Evolutionary conservation across 164 flowering plant species (phyloP).

Genomic region (Liriodendron chinense): DNA sequence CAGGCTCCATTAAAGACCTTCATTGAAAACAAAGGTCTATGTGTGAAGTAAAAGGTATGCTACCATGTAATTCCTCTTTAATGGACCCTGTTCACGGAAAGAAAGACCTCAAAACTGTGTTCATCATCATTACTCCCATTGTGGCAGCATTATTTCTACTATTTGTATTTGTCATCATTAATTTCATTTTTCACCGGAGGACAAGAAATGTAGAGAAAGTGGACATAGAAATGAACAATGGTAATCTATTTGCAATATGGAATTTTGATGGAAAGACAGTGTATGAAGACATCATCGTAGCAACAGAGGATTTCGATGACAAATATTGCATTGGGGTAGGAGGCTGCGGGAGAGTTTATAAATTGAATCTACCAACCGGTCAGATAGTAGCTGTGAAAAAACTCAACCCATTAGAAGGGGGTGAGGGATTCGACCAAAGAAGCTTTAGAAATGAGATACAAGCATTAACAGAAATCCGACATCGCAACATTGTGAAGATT

Average conservation of each 20-base stretch:
- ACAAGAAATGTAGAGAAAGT: not conserved
- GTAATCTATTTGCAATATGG: slow-evolving; percentile 8
- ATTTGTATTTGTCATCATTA: not conserved
- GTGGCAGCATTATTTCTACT: not conserved
- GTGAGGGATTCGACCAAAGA: slow-evolving; percentile 8
- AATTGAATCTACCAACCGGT: slow-evolving; percentile 9
- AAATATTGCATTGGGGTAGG: slow-evolving; percentile 15
- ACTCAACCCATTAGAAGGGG: slow-evolving; percentile 31
- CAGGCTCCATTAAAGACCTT: slow-evolving; percentile 5
- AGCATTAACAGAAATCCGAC: slow-evolving; percentile 44
- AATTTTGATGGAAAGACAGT: slow-evolving; percentile 4
- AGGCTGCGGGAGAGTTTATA: slow-evolving; percentile 16
- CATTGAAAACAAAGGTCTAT: slow-evolving; percentile 26
- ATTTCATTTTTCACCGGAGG: not conserved
- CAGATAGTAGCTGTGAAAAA: slow-evolving; percentile 21
- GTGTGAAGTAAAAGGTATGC: slow-evolving; percentile 34
- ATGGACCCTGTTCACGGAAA: not conserved
- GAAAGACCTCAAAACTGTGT: not conserved
- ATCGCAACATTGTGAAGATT: slow-evolving; percentile 58
- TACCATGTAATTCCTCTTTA: slow-evolving; percentile 17
- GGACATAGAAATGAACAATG: not conserved
- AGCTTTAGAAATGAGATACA: slow-evolving; percentile 58
- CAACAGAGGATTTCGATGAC: slow-evolving; percentile 13
- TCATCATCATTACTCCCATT: not conserved
- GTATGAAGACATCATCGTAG: slow-evolving; percentile 14